These are phyloP conservation scores for Annona squamosa DNA, from an alignment of 164 flowering plant species.

Conservation along the genomic window DNA sequence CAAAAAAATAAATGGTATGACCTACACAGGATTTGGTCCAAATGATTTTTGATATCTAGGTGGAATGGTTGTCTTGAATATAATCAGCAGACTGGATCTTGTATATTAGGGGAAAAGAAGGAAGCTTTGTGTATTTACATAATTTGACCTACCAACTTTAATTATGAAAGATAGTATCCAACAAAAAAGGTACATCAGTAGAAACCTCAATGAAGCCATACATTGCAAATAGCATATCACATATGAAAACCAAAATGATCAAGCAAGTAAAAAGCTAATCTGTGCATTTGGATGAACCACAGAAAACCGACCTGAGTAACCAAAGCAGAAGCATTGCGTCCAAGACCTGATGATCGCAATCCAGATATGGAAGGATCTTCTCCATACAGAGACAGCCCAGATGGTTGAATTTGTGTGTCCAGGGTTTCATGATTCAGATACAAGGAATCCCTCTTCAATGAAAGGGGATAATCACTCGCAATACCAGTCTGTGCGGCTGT, in stretches of 20 bases:
- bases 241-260: too few species aligned
- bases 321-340: slow-evolving; percentile 57
- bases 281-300: neutral
- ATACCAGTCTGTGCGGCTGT: slow-evolving; percentile 35
- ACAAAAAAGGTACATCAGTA: neutral
- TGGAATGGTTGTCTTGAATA: neutral
- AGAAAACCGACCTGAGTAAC: slow-evolving; percentile 66
- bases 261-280: neutral
- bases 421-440: slow-evolving; percentile 55
- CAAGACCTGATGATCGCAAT: slow-evolving; percentile 45
- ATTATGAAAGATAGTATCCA: neutral
- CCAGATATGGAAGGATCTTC: slow-evolving; percentile 54
- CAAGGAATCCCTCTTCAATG: slow-evolving; percentile 48
- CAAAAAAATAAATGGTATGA: too few species aligned
- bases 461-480: slow-evolving; percentile 41
- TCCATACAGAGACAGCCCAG: slow-evolving; percentile 55
- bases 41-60: too few species aligned
- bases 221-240: neutral
- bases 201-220: neutral
- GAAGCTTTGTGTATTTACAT: neutral
- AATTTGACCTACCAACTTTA: neutral
- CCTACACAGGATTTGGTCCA: too few species aligned
- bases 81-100: neutral
- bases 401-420: slow-evolving; percentile 36
- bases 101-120: neutral